Evolutionary conservation across 257 asterid species (phyloP), one percentile per base, ranked within the genome.

Genomic region (Penstemon barbatus): DNA sequence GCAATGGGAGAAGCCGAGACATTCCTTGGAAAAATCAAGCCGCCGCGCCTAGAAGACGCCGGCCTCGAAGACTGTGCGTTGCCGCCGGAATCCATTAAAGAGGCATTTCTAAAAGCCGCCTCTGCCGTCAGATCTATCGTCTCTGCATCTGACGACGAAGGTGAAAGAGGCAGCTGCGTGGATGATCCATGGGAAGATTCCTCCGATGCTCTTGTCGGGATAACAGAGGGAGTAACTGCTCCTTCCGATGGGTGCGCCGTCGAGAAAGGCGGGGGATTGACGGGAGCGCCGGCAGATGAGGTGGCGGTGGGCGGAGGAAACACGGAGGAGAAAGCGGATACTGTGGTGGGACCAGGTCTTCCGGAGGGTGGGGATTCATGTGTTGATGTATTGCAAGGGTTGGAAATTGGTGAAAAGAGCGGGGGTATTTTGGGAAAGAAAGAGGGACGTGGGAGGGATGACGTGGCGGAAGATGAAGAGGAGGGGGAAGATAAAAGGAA

Each of bases 61-160:
- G 99, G 99, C 62, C 93, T 90, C 49, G 96, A 93, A 76, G 95
- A 90, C 78, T 93, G 96, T 61, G 96, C 96, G 6, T 81, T 88
- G 68, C 95, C 96, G 72, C 91, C 94, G 63, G 96, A 88, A 25
- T 82, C 90, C 71, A 85, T 88, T 71, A 71, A 66, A 13, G 91
- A 87, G 69, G 99, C 99, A 45, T 88, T 93, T 53, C 80, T 71
- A 59, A 90, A 80, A 77, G 99, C 97, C 33, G 97, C 99, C 52
- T 66, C 85, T 19, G 86, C 96, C 75, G 81, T 89, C 72, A 67
- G 86, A 68, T 84, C 96, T 0, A 41, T 80, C 57, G 66, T 83
- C 75, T 65, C 92, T 0, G 7, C 76, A 13, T 74, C 92, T 18
- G 88, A 70, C 52, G 81, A 74, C 1, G 89, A 75, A n/a, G 85